Evolutionary conservation across 106 monocot genomes (phyloP).

Genomic region (Allium sativum): DNA sequence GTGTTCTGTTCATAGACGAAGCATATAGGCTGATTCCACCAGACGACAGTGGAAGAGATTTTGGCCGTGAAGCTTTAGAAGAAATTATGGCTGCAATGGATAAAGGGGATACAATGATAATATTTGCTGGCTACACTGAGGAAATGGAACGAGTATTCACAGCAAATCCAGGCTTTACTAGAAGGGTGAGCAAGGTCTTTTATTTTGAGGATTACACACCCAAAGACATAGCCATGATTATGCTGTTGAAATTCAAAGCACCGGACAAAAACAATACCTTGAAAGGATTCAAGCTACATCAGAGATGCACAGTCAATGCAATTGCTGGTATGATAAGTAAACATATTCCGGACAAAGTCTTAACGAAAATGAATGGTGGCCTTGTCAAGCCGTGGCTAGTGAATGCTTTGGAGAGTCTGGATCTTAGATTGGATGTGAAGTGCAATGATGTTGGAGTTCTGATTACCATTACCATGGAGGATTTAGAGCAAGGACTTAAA

Average conservation of each 20-base stretch:
- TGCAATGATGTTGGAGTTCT: constrained; percentile 39
- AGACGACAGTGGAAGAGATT: not conserved
- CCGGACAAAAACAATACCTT: not conserved
- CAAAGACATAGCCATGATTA: constrained; percentile 1
- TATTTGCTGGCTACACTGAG: constrained; percentile 3
- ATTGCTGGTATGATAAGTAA: not conserved
- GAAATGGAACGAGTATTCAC: constrained; percentile 3
- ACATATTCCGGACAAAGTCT: not conserved
- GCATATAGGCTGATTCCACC: constrained; percentile 5
- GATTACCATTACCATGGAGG: constrained; percentile 77
- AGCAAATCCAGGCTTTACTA: not conserved
- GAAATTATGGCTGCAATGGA: constrained; percentile 8
- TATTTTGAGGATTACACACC: not conserved
- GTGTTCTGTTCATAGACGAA: constrained; percentile 3
- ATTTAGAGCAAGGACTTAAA: constrained; percentile 52
- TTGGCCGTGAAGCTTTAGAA: constrained; percentile 5
- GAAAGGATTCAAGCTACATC: constrained; percentile 1
- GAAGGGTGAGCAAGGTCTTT: constrained; percentile 1
- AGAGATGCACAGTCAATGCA: not conserved
- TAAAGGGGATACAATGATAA: not conserved
- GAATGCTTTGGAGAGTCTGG: too few species aligned
- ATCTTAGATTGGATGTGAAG: constrained; percentile 73
- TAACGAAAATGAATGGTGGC: constrained; percentile 78
- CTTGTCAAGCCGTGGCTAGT: too few species aligned
- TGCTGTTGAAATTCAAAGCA: not conserved